phyloP scores from a whole-genome alignment of 2,329 filamentous ascomycete genomes.

The Xylariaceae sp. region DNA sequence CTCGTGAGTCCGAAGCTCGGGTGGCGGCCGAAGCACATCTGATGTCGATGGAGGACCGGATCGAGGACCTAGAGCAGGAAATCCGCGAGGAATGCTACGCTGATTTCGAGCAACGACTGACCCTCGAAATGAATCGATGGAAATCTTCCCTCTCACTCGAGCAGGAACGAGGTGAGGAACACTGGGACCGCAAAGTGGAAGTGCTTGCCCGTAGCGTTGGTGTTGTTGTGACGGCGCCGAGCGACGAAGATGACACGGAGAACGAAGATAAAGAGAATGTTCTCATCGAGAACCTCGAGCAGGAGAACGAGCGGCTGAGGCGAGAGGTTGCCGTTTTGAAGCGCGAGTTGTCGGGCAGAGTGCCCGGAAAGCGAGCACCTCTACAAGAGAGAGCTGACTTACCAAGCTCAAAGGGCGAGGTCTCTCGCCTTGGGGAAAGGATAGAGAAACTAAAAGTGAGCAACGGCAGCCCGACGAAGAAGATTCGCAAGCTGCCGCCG shows the following conservation, averaged over 20 bases:
- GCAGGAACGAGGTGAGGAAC: slow-evolving; percentile 73
- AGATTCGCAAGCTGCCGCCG: slow-evolving; percentile 46
- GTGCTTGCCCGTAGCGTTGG: slow-evolving; percentile 57
- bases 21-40: slow-evolving; percentile 70
- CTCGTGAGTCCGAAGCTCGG: slow-evolving; percentile 66
- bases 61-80: slow-evolving; percentile 69
- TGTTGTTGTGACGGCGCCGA: slow-evolving; percentile 37
- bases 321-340: slow-evolving; percentile 61
- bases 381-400: slow-evolving; percentile 51
- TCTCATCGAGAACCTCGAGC: slow-evolving; percentile 59
- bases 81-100: slow-evolving; percentile 83
- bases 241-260: slow-evolving; percentile 44
- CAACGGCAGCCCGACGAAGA: slow-evolving; percentile 46
- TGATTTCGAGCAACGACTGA: slow-evolving; percentile 78
- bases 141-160: slow-evolving; percentile 74
- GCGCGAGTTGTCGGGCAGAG: slow-evolving; percentile 60
- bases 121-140: slow-evolving; percentile 75
- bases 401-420: slow-evolving; percentile 27
- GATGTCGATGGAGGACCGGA: slow-evolving; percentile 61
- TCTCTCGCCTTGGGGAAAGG: slow-evolving; percentile 41
- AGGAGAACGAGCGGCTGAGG: slow-evolving; percentile 67
- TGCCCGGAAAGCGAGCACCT: slow-evolving; percentile 57
- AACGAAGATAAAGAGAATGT: slow-evolving; percentile 59
- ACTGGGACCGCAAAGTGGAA: slow-evolving; percentile 84
- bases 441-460: slow-evolving; percentile 50